phyloP scores from a whole-genome alignment of 495 filamentous ascomycete species.

The Hyphodiscus hymeniophilus region DNA sequence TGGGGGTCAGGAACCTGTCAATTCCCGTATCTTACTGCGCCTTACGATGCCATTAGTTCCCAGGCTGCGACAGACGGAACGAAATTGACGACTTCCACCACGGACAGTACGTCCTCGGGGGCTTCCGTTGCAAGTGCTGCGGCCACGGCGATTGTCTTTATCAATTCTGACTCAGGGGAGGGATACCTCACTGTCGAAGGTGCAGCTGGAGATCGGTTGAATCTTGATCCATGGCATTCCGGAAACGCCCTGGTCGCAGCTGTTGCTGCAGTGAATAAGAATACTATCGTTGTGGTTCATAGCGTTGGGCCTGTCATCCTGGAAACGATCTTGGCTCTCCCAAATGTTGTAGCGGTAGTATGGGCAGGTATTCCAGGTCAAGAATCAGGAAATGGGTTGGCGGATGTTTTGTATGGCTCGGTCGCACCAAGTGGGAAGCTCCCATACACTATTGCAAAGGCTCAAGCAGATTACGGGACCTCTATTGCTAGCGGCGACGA shows the following conservation, averaged over 20 bases:
- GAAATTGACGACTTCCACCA: slow-evolving; percentile 60
- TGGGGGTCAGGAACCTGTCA: slow-evolving; percentile 89
- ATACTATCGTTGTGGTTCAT: slow-evolving; percentile 89
- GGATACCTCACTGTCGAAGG: slow-evolving; percentile 78
- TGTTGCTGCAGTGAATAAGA: slow-evolving; percentile 68
- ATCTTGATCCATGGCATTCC: slow-evolving; percentile 80
- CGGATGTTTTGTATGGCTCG: slow-evolving; percentile 82
- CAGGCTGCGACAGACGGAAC: slow-evolving; percentile 53
- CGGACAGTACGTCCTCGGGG: slow-evolving; percentile 61
- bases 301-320: slow-evolving; percentile 74
- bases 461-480: slow-evolving; percentile 76
- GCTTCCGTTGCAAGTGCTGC: slow-evolving; percentile 56
- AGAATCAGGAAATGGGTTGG: slow-evolving; percentile 82
- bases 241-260: slow-evolving; percentile 72
- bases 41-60: slow-evolving; percentile 73
- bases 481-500: slow-evolving; percentile 60
- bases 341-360: slow-evolving; percentile 60
- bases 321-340: slow-evolving; percentile 63
- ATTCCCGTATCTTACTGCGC: slow-evolving; percentile 86
- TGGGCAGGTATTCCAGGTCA: slow-evolving; percentile 92
- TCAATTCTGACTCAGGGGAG: slow-evolving; percentile 80
- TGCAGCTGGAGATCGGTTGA: slow-evolving; percentile 82
- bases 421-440: slow-evolving; percentile 83
- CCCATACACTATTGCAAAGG: slow-evolving; percentile 57
- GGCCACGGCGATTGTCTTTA: slow-evolving; percentile 71